Evolutionary conservation across 2,329 filamentous ascomycete genomes (phyloP), one percentile per base, ranked within the genome.

Genomic region (Endoconidiophora laricicola): DNA sequence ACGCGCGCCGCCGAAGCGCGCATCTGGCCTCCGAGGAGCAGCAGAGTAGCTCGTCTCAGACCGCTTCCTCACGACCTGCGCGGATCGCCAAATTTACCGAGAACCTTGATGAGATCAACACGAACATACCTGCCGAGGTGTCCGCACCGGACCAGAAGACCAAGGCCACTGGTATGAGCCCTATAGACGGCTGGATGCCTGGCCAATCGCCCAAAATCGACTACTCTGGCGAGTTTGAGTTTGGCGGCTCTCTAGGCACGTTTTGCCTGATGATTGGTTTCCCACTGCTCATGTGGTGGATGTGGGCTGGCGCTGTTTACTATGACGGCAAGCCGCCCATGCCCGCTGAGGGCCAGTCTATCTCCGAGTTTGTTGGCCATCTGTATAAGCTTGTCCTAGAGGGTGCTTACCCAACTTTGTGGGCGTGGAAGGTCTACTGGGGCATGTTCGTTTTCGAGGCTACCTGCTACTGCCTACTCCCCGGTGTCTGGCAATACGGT

Each of bases 241-340:
- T 96, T 61, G 90, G 90, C 55, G 91, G 91, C 52, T 80, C 85
- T 2, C 62, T 74, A n/a, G 90, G 91, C 50, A 82, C 88, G 40
- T 66, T 75, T 14, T 70, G 76, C 57, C 87, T 95, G 77, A 96
- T 96, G 86, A 73, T 87, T 55, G 78, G 83, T 43, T 98, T 96
- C 66, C 91, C 91, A n/a, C 55, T 81, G 37, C 74, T 98, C 58
- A 96, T 96, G 90, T 95, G 86, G 75, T 96, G 95, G 69, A 94
- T 98, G 88, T 96, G 88, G 88, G 81, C 94, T 64, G 91, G 91
- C 46, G 84, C 90, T 33, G 88, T 81, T 46, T 94, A 90, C 68
- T 98, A 95, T 67, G 71, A 86, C 61, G 90, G 90, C 58, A 79
- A 83, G 55, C 71, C 93, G 47, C 91, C 91, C 14, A 67, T 69